Conservation (phyloP, 2,329 filamentous ascomycete species). For the Metarhizium humberi region DNA sequence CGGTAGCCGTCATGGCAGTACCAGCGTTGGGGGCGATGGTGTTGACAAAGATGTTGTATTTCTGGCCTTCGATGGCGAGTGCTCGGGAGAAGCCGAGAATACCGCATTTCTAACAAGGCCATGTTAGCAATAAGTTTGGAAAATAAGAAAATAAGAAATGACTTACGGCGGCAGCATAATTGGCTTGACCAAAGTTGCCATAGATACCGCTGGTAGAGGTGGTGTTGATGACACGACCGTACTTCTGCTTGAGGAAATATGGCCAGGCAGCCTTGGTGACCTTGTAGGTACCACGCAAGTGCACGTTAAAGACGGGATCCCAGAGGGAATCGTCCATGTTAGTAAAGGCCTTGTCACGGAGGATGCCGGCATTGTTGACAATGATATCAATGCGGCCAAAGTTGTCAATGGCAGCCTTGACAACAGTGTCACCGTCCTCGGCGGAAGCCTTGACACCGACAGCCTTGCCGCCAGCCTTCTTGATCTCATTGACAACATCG, state of each 20-base stretch:
- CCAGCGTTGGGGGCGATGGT: constrained; percentile 97
- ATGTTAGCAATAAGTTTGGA: constrained; percentile 6
- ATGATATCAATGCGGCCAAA: constrained; percentile 92
- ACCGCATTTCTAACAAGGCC: constrained; percentile 60
- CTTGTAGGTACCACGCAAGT: constrained; percentile 92
- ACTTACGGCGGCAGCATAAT: constrained; percentile 83
- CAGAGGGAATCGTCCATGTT: constrained; percentile 96
- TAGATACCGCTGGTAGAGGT: constrained; percentile 97
- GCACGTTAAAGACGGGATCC: constrained; percentile 86
- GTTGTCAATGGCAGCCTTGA: constrained; percentile 87
- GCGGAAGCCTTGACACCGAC: constrained; percentile 89
- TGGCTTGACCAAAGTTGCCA: constrained; percentile 97
- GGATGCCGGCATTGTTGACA: constrained; percentile 96
- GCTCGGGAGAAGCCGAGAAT: constrained; percentile 94
- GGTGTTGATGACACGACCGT: constrained; percentile 93
- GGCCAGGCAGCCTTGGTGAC: constrained; percentile 97
- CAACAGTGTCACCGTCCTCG: constrained; percentile 81
- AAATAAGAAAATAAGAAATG: background rate
- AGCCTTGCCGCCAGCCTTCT: constrained; percentile 79
- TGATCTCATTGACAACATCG: constrained; percentile 83
- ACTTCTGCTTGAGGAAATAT: constrained; percentile 97
- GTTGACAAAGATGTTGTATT: constrained; percentile 98
- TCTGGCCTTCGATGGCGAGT: constrained; percentile 82
- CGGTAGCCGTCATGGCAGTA: constrained; percentile 86
- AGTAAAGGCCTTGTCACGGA: constrained; percentile 93